phyloP scores from a whole-genome alignment of 768 basidiomycete genomes.

The Hydnum rufescens region DNA sequence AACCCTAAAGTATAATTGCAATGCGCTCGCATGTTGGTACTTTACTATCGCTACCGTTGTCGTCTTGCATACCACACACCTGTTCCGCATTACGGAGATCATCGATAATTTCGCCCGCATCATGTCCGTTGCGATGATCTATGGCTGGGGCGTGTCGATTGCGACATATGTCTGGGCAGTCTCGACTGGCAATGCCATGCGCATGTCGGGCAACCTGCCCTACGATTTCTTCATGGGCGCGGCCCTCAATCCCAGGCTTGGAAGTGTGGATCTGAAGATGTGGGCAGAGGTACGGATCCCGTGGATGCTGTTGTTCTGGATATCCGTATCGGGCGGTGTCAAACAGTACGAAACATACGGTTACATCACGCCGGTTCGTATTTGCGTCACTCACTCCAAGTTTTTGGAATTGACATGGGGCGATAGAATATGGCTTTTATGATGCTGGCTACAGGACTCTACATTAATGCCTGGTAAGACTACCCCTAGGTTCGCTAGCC shows the following conservation, averaged over 20 bases:
- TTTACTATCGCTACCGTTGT: slow-evolving; percentile 57
- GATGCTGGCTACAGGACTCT: slow-evolving; percentile 89
- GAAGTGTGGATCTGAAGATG: slow-evolving; percentile 90
- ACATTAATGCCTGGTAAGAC: slow-evolving; percentile 37
- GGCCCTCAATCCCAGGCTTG: slow-evolving; percentile 79
- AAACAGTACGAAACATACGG: slow-evolving; percentile 91
- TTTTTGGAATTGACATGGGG: background rate
- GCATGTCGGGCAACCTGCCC: slow-evolving; percentile 88
- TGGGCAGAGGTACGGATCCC: slow-evolving; percentile 95
- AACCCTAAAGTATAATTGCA: slow-evolving; percentile 91
- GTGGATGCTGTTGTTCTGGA: slow-evolving; percentile 89
- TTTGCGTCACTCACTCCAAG: background rate
- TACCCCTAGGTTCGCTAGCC: background rate
- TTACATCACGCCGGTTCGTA: slow-evolving; percentile 73
- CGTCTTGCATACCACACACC: slow-evolving; percentile 51
- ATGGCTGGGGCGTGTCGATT: slow-evolving; percentile 64
- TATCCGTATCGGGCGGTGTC: slow-evolving; percentile 78
- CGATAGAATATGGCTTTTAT: slow-evolving; percentile 87
- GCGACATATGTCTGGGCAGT: slow-evolving; percentile 66
- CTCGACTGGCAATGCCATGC: slow-evolving; percentile 55
- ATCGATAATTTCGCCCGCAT: slow-evolving; percentile 92
- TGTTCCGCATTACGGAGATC: slow-evolving; percentile 84
- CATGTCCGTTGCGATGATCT: slow-evolving; percentile 90
- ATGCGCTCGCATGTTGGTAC: slow-evolving; percentile 73
- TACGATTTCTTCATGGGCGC: slow-evolving; percentile 98